These are phyloP conservation scores for Geotrichum australiense DNA, from an alignment of 1,139 yeast species.

Conservation along the genomic window DNA sequence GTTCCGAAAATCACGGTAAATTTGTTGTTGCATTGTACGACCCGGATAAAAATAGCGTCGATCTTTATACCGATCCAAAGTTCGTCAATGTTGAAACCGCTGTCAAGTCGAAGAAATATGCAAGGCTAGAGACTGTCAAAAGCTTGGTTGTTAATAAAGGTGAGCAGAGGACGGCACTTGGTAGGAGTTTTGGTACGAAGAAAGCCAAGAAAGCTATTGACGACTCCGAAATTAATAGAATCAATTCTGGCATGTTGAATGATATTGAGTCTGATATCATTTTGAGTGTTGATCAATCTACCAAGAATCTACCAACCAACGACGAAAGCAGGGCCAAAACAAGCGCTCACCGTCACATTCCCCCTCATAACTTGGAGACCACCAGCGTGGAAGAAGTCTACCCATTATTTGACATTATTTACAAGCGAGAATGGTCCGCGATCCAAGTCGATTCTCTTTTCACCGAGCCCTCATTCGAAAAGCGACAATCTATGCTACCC, in stretches of 20 bases:
- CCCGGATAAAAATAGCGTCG: constrained; percentile 50
- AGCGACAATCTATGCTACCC: constrained; percentile 55
- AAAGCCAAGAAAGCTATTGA: constrained; percentile 88
- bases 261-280: constrained; percentile 74
- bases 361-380: constrained; percentile 67
- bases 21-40: constrained; percentile 52
- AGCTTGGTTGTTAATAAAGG: constrained; percentile 34
- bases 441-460: constrained; percentile 56
- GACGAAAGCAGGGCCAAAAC: constrained; percentile 49
- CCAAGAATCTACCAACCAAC: constrained; percentile 66
- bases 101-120: constrained; percentile 28
- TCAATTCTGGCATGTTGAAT: constrained; percentile 74
- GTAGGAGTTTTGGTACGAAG: constrained; percentile 96
- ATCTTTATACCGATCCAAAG: constrained; percentile 52
- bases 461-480: constrained; percentile 43
- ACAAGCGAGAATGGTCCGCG: constrained; percentile 54
- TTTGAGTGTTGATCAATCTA: constrained; percentile 65
- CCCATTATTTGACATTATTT: constrained; percentile 64
- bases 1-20: constrained; percentile 29
- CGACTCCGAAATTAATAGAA: constrained; percentile 72
- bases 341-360: constrained; percentile 72
- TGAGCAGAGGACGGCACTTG: constrained; percentile 71
- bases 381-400: constrained; percentile 76
- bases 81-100: constrained; percentile 47
- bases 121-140: constrained; percentile 58